phyloP scores from a whole-genome alignment of 768 basidiomycete genomes.

The Rhodotorula graminis region DNA sequence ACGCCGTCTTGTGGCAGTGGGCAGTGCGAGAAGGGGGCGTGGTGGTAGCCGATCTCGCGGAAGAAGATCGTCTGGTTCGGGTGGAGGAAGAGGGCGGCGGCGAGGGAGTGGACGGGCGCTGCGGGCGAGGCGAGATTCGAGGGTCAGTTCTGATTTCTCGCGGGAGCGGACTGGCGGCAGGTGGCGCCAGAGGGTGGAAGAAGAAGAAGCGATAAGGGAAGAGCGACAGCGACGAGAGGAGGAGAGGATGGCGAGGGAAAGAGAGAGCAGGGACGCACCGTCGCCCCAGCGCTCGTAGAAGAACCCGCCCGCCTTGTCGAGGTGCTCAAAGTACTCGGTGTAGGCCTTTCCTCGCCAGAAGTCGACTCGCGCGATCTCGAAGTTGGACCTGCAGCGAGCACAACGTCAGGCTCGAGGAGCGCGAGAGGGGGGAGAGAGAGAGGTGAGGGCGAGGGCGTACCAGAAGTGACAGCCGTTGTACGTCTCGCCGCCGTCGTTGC shows the following conservation, averaged over 20 bases:
- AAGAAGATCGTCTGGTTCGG: slow-evolving; percentile 90
- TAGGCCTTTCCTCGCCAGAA: slow-evolving; percentile 82
- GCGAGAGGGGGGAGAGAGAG: too few species aligned
- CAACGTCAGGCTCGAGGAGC: too few species aligned
- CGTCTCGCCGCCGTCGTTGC: slow-evolving; percentile 65
- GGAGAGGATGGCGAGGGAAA: too few species aligned
- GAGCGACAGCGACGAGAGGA: too few species aligned
- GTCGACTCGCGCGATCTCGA: slow-evolving; percentile 79
- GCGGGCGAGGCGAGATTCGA: too few species aligned
- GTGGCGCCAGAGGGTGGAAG: too few species aligned
- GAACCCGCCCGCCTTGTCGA: slow-evolving; percentile 70
- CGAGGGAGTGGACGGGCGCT: slow-evolving; percentile 84
- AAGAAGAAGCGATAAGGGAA: too few species aligned
- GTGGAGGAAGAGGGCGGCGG: slow-evolving; percentile 77
- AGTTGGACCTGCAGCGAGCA: slow-evolving; percentile 89
- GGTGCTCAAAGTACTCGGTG: slow-evolving; percentile 70
- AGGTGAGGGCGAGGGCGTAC: not conserved
- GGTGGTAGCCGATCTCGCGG: slow-evolving; percentile 81
- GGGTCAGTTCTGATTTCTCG: too few species aligned
- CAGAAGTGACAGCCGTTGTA: slow-evolving; percentile 29
- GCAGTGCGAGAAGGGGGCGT: slow-evolving; percentile 92
- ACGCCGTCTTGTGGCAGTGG: slow-evolving; percentile 45
- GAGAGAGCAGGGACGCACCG: slow-evolving; percentile 20
- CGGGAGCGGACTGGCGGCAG: too few species aligned
- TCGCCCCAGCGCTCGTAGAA: slow-evolving; percentile 83